phyloP scores from a whole-genome alignment of 805 yeast species.

The Metschnikowia noctiluminum region DNA sequence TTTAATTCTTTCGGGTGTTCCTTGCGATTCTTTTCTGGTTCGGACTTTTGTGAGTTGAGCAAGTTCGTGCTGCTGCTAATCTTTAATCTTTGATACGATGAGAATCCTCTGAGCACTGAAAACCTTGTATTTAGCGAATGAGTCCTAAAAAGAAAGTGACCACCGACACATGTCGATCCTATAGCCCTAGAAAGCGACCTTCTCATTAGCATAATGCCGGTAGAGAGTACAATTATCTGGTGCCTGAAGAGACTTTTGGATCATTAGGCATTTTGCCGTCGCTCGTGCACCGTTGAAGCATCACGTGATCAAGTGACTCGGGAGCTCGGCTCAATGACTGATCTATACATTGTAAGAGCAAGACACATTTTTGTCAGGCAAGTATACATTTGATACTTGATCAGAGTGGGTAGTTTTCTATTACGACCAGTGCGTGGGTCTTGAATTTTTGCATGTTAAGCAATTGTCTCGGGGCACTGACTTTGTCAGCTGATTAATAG shows the following conservation, averaged over 20 bases:
- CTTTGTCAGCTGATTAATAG: too few relatives aligned
- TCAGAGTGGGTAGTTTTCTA: too few relatives aligned
- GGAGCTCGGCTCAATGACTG: background rate
- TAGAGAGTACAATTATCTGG: background rate
- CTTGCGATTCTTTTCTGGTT: background rate
- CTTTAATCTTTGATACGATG: slow-evolving; percentile 6
- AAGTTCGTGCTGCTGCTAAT: slow-evolving; percentile 1
- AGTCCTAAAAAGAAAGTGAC: background rate
- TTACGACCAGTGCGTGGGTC: too few relatives aligned
- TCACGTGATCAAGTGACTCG: slow-evolving; percentile 2
- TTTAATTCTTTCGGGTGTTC: background rate
- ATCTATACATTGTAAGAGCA: too few relatives aligned
- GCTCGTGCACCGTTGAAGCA: background rate
- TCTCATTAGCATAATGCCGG: slow-evolving; percentile 2
- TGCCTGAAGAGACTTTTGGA: too few relatives aligned
- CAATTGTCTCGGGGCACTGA: too few relatives aligned
- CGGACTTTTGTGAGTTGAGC: background rate
- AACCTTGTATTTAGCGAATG: background rate
- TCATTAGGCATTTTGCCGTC: slow-evolving; percentile 5
- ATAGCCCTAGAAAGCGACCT: slow-evolving; percentile 1
- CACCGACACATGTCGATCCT: background rate
- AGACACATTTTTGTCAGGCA: too few relatives aligned
- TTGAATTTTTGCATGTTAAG: too few relatives aligned
- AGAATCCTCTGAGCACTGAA: slow-evolving; percentile 4
- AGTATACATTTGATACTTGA: too few relatives aligned